Evolutionary conservation across 225 moss, liverwort and hornwort species (phyloP).

Genomic region (Marchantia paleacea): DNA sequence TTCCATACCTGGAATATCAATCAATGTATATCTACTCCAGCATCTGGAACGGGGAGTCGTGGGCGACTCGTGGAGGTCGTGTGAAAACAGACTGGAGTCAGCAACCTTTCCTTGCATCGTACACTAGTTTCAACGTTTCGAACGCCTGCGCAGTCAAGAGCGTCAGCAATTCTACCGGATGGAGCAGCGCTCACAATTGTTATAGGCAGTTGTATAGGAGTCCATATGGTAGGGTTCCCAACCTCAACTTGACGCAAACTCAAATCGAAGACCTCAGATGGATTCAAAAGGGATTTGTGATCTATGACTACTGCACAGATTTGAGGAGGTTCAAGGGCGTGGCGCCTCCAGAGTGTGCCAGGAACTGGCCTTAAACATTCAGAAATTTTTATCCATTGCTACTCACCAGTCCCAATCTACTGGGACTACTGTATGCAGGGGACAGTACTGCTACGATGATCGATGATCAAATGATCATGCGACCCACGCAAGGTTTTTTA

Average conservation of each 20-base stretch:
- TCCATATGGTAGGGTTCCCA: background rate
- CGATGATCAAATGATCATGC: no score
- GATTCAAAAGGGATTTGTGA: conserved; percentile 20
- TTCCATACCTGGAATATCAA: conserved; percentile 61
- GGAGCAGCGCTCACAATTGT: background rate
- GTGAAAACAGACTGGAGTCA: conserved; percentile 54
- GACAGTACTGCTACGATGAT: no score
- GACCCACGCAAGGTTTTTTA: no score
- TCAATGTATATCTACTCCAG: conserved; percentile 73
- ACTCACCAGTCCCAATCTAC: no score
- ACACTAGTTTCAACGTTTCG: background rate
- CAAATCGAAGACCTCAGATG: conserved; percentile 8
- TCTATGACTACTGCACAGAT: conserved; percentile 62
- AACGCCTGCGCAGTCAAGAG: conserved; percentile 6
- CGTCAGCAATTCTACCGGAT: no score
- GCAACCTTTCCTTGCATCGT: conserved; percentile 44
- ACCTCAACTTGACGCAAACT: background rate
- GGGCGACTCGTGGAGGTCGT: conserved; percentile 69
- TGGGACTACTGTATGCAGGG: no score
- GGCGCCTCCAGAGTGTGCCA: conserved; percentile 46
- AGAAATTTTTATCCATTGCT: background rate
- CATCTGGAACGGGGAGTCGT: conserved; percentile 60
- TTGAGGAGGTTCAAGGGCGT: conserved; percentile 9
- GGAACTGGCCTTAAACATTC: conserved; percentile 10
- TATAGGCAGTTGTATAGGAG: background rate